Base-by-base conservation (phyloP, 2,329 filamentous ascomycete species). In the Stromatinia cepivora region DNA sequence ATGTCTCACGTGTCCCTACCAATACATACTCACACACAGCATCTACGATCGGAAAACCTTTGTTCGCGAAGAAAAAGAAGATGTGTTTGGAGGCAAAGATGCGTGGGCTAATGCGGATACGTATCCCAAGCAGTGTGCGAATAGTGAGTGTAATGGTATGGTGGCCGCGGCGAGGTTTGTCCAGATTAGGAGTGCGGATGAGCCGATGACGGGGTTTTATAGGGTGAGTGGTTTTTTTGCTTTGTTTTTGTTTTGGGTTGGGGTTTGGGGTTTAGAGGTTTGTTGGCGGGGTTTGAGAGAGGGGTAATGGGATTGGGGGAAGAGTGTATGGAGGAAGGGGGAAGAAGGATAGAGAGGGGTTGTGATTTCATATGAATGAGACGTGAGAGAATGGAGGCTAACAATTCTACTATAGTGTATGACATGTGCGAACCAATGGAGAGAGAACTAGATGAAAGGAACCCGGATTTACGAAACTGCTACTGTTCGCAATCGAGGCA, bases 151-250 rank as follows among this genome's bases (percentile, higher is more conserved):
- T 83, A 86, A 92, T 77, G 93, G 93, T 72, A 86, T 88, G 71
- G 88, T 93, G 82, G 95, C 95, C 4, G 96, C 94, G 73, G 98
- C 94, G 83, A 97, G 94, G 84, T 93, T 97, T 84, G 89, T 98
- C 75, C 95, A 99, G 85, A 98, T 98, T 81, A 89, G 95, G 75
- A 97, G 93, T 84, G 95, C 95, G 66, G 95, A 99, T 82, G 95
- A 99, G 85, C 95, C 95, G 71, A 97, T 97, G 92, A 99, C 95
- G 74, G 94, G 89, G 71, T 98, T 98, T 81, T 96, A 90, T 82
- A 95, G 93, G 87, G 91, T 92, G 77, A 67, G 81, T 74, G 54
- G 36, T 22, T 25, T 31, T 45, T 17, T 61, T 45, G 1, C 5
- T 28, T 56, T 34, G 10, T 6, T 28, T 67, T 17, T 0, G 42